Evolutionary conservation across 108 stramenopile species (phyloP), one percentile per base, ranked within the genome.

Genomic region (Bacterosira constricta): DNA sequence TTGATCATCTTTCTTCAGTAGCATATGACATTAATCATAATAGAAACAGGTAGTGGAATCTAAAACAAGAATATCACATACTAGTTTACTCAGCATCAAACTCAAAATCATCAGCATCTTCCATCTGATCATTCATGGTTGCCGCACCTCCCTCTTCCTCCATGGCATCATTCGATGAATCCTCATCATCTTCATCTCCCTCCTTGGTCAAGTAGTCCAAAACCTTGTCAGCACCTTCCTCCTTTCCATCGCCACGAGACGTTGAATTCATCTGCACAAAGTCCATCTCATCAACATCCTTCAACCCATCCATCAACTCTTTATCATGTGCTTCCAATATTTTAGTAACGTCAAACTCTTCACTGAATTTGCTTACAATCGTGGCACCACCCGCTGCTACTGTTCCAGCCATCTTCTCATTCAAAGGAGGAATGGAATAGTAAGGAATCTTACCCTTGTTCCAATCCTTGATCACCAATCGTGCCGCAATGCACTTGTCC

Each of bases 401-500:
- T 3, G 13, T 56, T 18, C 17, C 37, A 8, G 11, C 32, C 7
- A 17, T 34, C 25, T 57, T 63, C 57, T 77, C 76, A 1, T 58
- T 39, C 10, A 58, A 34, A 0, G 98, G 98, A 15, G 98, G 95
- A 21, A 81, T 67, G 6, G 91, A 92, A 84, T 88, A 97, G 75
- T 93, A 98, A 8, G 93, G 92, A 50, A 99, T 96, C 71, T 91
- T 94, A 31, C 99, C 99, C 56, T 75, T 64, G 71, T 99, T 99
- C 97, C 98, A 99, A 87, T 99, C 99, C 65, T 82, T 88, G 63
- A 99, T 71, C 11, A 99, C 96, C 20, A 85, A 57, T 38, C 94
- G 85, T 3, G 97, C 97, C 7, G 98, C 97, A 25, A 90, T 88
- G 50, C 85, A 72, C 65, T 97, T 91, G 71, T 98, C 97, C 0